Evolutionary conservation across 495 filamentous ascomycete genomes (phyloP).

Genomic region (Thermochaetoides thermophila): DNA sequence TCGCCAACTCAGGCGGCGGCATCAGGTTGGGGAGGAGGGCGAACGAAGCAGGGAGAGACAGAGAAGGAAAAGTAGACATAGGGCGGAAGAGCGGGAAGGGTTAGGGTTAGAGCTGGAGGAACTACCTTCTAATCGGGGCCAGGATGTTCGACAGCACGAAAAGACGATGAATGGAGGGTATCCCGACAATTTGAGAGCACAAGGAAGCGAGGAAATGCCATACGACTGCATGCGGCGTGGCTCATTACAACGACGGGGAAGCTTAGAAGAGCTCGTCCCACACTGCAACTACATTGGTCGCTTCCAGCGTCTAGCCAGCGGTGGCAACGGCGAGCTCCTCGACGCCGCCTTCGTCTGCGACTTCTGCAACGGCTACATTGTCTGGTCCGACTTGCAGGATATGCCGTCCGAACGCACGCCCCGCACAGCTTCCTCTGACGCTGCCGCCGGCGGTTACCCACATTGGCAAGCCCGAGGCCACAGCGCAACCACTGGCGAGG

Average conservation of each 20-base stretch:
- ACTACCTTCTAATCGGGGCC: too few relatives aligned
- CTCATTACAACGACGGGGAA: too few relatives aligned
- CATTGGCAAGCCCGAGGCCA: conserved; percentile 16
- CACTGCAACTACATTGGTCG: conserved; percentile 24
- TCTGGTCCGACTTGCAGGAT: conserved; percentile 30
- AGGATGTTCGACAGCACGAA: too few relatives aligned
- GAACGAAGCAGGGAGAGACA: too few relatives aligned
- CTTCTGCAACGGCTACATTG: conserved; percentile 33
- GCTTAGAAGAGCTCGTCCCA: conserved; percentile 23
- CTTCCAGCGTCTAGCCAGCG: conserved; percentile 25
- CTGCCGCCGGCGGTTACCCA: conserved; percentile 12
- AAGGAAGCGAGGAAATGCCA: not conserved
- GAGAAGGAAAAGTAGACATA: too few relatives aligned
- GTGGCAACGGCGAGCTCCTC: conserved; percentile 1
- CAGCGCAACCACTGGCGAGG: conserved; percentile 13
- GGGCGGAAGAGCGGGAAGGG: too few relatives aligned
- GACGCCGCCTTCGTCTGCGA: conserved; percentile 36
- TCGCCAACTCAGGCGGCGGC: conserved; percentile 19
- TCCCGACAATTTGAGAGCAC: not conserved
- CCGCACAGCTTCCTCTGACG: conserved; percentile 2
- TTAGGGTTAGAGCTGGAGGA: too few relatives aligned
- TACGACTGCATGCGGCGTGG: too few relatives aligned
- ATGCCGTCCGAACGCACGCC: conserved; percentile 24
- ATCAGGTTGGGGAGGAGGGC: not conserved
- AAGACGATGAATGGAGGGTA: too few relatives aligned